Conservation (phyloP, 805 yeast genomes). For the Metahyphopichia silvanorum region DNA sequence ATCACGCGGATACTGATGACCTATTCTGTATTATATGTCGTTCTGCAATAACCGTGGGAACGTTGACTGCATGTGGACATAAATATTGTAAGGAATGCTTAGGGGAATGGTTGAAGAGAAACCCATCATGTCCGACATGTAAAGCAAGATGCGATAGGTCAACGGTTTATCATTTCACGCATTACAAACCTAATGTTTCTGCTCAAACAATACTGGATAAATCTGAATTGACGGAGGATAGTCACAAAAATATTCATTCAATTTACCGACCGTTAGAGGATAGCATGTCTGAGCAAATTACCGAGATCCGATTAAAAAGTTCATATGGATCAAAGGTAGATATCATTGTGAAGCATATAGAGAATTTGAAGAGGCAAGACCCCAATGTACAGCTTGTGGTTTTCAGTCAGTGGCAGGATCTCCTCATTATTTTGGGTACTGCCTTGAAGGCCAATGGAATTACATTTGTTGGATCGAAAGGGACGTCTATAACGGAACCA, state of each 20-base stretch:
- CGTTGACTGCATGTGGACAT: slow-evolving; percentile 89
- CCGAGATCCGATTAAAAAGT: slow-evolving; percentile 24
- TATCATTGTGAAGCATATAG: slow-evolving; percentile 68
- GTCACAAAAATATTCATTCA: slow-evolving; percentile 23
- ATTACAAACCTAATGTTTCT: slow-evolving; percentile 48
- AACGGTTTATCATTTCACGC: slow-evolving; percentile 70
- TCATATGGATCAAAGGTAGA: slow-evolving; percentile 86
- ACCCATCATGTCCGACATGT: slow-evolving; percentile 77
- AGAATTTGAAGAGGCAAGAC: slow-evolving; percentile 57
- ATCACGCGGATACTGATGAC: slow-evolving; percentile 29
- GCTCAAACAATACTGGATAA: slow-evolving; percentile 40
- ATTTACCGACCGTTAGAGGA: slow-evolving; percentile 47
- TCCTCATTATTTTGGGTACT: slow-evolving; percentile 60
- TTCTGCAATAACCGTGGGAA: slow-evolving; percentile 64
- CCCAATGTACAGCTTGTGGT: slow-evolving; percentile 74
- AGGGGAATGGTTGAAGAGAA: slow-evolving; percentile 62
- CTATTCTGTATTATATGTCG: slow-evolving; percentile 77
- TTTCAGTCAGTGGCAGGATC: slow-evolving; percentile 86
- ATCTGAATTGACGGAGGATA: slow-evolving; percentile 4
- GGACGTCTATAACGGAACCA: slow-evolving; percentile 28
- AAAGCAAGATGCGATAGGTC: slow-evolving; percentile 46
- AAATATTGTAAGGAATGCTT: slow-evolving; percentile 83
- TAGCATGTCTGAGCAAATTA: slow-evolving; percentile 42
- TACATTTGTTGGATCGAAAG: slow-evolving; percentile 52
- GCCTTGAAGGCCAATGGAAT: slow-evolving; percentile 64